phyloP scores from a whole-genome alignment of 441 rosid genomes.

The Manihot esculenta region DNA sequence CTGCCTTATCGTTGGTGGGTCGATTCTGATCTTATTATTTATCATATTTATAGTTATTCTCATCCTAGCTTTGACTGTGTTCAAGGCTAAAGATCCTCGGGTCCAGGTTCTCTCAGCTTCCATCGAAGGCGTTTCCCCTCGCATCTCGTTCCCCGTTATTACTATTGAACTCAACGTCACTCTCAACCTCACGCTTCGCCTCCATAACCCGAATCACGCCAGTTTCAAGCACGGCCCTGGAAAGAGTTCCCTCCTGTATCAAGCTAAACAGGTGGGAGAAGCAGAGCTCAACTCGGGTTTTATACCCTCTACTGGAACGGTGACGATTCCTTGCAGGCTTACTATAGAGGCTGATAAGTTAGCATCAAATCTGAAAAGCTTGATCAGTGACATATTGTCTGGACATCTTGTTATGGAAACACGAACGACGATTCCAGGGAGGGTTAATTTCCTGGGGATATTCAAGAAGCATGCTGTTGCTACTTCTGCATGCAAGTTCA shows the following conservation, averaged over 20 bases:
- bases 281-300: conserved; percentile 45
- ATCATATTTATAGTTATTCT: conserved; percentile 29
- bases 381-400: conserved; percentile 41
- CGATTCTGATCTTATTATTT: conserved; percentile 22
- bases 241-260: conserved; percentile 36
- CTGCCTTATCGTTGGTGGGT: conserved; percentile 19
- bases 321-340: conserved; percentile 35
- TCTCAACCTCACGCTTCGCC: conserved; percentile 40
- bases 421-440: conserved; percentile 52
- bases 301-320: conserved; percentile 46
- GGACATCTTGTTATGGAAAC: conserved; percentile 47
- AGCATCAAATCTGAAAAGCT: conserved; percentile 25
- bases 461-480: conserved; percentile 45
- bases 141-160: conserved; percentile 35
- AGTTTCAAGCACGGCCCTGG: conserved; percentile 54
- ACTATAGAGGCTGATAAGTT: conserved; percentile 45
- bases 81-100: conserved; percentile 51
- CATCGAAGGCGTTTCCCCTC: conserved; percentile 49
- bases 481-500: conserved; percentile 44
- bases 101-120: conserved; percentile 42
- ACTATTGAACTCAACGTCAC: conserved; percentile 50
- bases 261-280: conserved; percentile 45
- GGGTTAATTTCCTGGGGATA: conserved; percentile 44
- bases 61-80: conserved; percentile 48
- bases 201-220: conserved; percentile 54